Conservation (phyloP, 306 rosid genomes). For the Quercus robur region DNA sequence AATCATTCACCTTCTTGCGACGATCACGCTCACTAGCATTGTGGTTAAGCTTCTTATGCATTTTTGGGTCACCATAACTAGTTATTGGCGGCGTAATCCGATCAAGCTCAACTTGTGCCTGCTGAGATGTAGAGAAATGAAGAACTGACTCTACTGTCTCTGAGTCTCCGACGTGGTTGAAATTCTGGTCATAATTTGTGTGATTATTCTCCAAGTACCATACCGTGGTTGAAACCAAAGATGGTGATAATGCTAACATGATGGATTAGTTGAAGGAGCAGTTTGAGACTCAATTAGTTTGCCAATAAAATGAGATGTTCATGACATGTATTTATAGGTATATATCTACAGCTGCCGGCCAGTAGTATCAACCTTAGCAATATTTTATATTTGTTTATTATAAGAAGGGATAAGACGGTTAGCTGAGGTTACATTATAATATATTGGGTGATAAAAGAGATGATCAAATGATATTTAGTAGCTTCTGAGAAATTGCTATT, state of each 20-base stretch:
- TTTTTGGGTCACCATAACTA: background rate
- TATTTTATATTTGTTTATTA: background rate
- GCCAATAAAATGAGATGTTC: background rate
- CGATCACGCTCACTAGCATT: conserved; percentile 88
- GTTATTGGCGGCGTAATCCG: background rate
- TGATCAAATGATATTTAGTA: too few species aligned
- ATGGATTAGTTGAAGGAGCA: background rate
- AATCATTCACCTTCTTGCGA: conserved; percentile 66
- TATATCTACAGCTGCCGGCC: too few species aligned
- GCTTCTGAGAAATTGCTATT: too few species aligned
- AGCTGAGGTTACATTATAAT: too few species aligned
- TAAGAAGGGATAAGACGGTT: too few species aligned
- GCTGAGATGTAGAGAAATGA: background rate
- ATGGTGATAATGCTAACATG: conserved; percentile 12
- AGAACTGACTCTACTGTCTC: background rate
- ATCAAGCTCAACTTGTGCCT: background rate
- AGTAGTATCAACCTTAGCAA: background rate
- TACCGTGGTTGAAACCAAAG: background rate
- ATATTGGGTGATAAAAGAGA: too few species aligned
- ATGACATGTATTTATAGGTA: background rate
- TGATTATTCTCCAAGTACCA: conserved; percentile 1
- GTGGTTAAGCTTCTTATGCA: conserved; percentile 64
- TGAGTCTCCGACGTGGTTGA: background rate
- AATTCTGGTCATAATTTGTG: conserved; percentile 7
- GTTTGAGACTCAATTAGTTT: background rate